A percentile compares a stretch with the other conserved stretches of the same genome.
These are phyloP conservation scores for Chalciporus pseudorubinellus DNA, from an alignment of 768 basidiomycete genomes.

Conservation along the genomic window DNA sequence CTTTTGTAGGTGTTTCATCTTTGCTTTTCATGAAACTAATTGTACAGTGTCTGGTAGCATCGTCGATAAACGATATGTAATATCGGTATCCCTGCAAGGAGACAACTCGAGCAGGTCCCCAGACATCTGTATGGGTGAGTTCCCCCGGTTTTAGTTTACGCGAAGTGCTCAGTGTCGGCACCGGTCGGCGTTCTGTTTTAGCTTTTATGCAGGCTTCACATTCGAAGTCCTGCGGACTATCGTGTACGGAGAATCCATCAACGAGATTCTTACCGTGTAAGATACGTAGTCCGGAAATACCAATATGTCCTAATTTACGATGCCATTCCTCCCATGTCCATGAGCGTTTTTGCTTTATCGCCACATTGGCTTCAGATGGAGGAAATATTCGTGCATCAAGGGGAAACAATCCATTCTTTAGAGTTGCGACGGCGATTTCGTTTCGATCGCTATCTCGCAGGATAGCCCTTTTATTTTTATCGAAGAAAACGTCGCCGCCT, in stretches of 20 bases:
- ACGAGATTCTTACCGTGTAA: not conserved
- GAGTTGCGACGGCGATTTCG: no score
- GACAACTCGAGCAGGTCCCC: not conserved
- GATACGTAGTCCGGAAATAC: not conserved
- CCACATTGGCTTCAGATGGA: no score
- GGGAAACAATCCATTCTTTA: no score
- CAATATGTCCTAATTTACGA: not conserved
- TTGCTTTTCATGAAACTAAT: not conserved
- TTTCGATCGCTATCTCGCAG: no score
- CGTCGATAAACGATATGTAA: conserved; percentile 1
- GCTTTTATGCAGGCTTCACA: conserved; percentile 5
- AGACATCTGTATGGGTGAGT: conserved; percentile 5
- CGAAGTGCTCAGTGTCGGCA: not conserved
- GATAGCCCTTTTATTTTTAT: no score
- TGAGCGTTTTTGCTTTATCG: no score
- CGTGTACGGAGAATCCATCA: no score
- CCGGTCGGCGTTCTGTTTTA: not conserved
- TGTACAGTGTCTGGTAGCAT: not conserved
- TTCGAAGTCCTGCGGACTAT: no score
- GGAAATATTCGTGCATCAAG: no score
- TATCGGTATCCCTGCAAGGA: not conserved
- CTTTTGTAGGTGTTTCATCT: not conserved
- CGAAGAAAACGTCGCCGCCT: no score
- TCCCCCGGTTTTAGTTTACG: not conserved
- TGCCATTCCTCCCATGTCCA: conserved; percentile 3